phyloP scores from a whole-genome alignment of 371 early-diverging fungal species.

The Mortierella polycephala region DNA sequence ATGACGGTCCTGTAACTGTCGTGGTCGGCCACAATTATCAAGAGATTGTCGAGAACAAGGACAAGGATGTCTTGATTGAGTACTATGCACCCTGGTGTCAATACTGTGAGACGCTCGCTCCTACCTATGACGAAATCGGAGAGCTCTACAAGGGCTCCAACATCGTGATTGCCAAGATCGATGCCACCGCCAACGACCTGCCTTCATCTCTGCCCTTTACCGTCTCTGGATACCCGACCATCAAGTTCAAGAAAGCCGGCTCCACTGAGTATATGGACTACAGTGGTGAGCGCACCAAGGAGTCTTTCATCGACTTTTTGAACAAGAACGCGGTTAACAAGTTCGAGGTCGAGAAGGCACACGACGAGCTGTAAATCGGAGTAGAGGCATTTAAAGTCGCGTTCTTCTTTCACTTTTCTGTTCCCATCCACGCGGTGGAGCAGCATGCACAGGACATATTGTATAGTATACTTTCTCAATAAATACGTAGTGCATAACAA shows the following conservation, averaged over 20 bases:
- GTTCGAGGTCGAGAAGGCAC: slow-evolving; percentile 12
- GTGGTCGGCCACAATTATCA: slow-evolving; percentile 85
- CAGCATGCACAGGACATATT: neutral
- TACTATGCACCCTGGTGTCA: slow-evolving; percentile 66
- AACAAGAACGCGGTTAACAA: slow-evolving; percentile 61
- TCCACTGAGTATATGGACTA: slow-evolving; percentile 74
- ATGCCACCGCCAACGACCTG: slow-evolving; percentile 92
- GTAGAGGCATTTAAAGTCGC: neutral
- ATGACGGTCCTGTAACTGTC: slow-evolving; percentile 87
- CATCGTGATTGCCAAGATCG: slow-evolving; percentile 92
- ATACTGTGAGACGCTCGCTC: slow-evolving; percentile 50
- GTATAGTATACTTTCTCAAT: neutral
- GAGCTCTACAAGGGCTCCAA: slow-evolving; percentile 51
- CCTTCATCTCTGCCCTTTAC: slow-evolving; percentile 75
- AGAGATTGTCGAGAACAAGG: slow-evolving; percentile 81
- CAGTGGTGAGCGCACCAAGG: slow-evolving; percentile 82
- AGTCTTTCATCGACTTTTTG: slow-evolving; percentile 79
- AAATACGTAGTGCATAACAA: neutral
- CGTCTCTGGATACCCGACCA: slow-evolving; percentile 92
- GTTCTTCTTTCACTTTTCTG: too few relatives aligned
- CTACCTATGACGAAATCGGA: slow-evolving; percentile 53
- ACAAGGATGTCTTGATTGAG: slow-evolving; percentile 92
- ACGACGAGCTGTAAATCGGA: slow-evolving; percentile 14
- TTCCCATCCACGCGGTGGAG: neutral
- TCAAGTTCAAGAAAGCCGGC: slow-evolving; percentile 88